These are phyloP conservation scores for Przewalskia tangutica DNA, from an alignment of 257 asterid genomes.

Conservation along the genomic window DNA sequence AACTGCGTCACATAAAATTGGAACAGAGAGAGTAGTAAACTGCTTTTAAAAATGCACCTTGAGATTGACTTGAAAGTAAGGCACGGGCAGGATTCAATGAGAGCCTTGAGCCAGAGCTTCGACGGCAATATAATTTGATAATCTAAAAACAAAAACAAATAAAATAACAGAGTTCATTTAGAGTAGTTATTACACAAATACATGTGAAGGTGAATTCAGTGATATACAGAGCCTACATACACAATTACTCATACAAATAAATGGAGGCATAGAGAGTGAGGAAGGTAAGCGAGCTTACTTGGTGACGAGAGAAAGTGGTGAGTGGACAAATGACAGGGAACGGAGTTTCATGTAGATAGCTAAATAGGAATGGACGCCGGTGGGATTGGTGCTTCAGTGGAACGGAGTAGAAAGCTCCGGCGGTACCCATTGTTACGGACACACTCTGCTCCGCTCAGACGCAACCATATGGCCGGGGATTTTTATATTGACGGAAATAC, in stretches of 20 bases:
- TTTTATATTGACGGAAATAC: not conserved
- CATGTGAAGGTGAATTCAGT: not conserved
- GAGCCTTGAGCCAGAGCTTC: slow-evolving; percentile 20
- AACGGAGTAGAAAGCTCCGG: not conserved
- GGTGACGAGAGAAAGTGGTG: not conserved
- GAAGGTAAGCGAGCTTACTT: not conserved
- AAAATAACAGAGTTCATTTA: not conserved
- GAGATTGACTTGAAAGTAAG: slow-evolving; percentile 28
- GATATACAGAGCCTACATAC: not conserved
- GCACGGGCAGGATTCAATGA: slow-evolving; percentile 29
- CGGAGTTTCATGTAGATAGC: not conserved
- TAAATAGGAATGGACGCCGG: not conserved
- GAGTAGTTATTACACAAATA: not conserved
- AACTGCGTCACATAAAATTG: too few species aligned
- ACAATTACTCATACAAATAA: not conserved
- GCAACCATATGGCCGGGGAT: not conserved
- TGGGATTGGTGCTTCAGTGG: not conserved
- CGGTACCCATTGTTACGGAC: not conserved
- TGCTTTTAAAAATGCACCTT: slow-evolving; percentile 17
- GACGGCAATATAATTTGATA: slow-evolving; percentile 3
- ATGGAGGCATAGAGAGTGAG: not conserved
- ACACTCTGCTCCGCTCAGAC: not conserved
- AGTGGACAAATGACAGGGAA: not conserved
- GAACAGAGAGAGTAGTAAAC: too few species aligned
- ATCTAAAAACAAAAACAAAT: not conserved